Base-by-base conservation (phyloP, 495 filamentous ascomycete species). In the Penicillium waksmanii region DNA sequence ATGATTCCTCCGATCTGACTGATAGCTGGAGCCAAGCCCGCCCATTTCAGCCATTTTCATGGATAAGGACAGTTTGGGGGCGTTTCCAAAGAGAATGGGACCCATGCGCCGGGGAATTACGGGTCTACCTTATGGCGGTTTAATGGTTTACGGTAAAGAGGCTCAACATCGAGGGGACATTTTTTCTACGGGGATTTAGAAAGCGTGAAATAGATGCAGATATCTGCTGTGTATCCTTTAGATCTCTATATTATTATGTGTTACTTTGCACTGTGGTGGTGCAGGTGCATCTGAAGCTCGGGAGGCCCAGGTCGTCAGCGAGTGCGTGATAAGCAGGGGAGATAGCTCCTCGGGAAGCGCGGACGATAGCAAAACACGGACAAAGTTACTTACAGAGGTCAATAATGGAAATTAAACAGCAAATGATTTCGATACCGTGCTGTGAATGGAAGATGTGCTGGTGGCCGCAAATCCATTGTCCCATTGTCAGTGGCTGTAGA, bases 401-500 rank as follows among this genome's bases (percentile, higher is more conserved):
- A 69, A 71, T 73, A 73, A 73, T 73, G 49, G 36, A 52, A 71
- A 66, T 48, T 27, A 21, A 43, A 44, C 27, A 44, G 36, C 31
- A 56, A 56, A 55, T 27, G 7, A 44, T n/a, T 17, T 44, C 17
- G 42, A 44, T 44, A 52, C 21, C 12, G 21, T 43, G 10, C 23
- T 7, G 34, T 6, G 8, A 44, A 1, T 9, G 50, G n/a, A 63
- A 54, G 15, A 38, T 38, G 36, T n/a, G 36, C 36, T n/a, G 27
- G 36, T 13, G 36, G 36, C 36, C 36, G 36, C 11, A n/a, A 38
- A 5, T 38, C 36, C 15, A 12, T 13, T 38, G 36, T 27, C 46
- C 33, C 53, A 35, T 27, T 46, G 42, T 46, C 53, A 70, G 62
- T 72, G 69, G 69, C 55, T 68, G 65, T 68, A 72, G 69, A 72